Base-by-base conservation (phyloP, 768 basidiomycete genomes). In the Naganishia kalamii region DNA sequence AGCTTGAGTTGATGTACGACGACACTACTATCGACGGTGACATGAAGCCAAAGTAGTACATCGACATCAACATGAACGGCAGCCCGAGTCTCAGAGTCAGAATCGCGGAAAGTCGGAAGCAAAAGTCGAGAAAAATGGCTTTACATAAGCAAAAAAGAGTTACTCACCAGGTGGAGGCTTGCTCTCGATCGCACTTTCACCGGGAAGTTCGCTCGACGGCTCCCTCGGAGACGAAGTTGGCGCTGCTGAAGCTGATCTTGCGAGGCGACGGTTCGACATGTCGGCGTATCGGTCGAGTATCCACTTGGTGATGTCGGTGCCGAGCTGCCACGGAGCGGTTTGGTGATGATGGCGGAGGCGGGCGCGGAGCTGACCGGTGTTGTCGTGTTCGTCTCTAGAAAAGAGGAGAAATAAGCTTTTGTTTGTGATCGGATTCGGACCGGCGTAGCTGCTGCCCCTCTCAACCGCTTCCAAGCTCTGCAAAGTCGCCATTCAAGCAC, bases 171-270 rank as follows among this genome's bases (percentile, higher is more conserved):
- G 54, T 50, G 48, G 48, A 30, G 29, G 19, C 25, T 25, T 7
- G 25, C 4, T 19, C 35, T 57, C 54, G 54, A 57, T 57, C 54
- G 54, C 54, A 40, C 40, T 57, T 52, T 52, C 51, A 32, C 13
- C 4, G 11, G 6, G 23, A 10, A n/a, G 32, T 52, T n/a, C 50
- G 6, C 21, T 25, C 46, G 46, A 11, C 21, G 8, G 7, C 21
- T 8, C 7, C 13, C 6, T 47, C 46, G 27, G 15, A 23, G 54
- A 35, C 33, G 54, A 25, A 15, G 23, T 21, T 12, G 35, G 35
- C 13, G 54, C 29, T 35, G 11, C 30, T 41, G 54, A 57, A 23
- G 19, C 21, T 2, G 51, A 35, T 3, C 54, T 33, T 5, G 35
- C 37, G 3, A 12, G 21, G 1, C 33, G 3, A 10, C 27, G 21